Evolutionary conservation across 495 filamentous ascomycete genomes (phyloP), one percentile per base, ranked within the genome.

Genomic region (Viridothelium virens): DNA sequence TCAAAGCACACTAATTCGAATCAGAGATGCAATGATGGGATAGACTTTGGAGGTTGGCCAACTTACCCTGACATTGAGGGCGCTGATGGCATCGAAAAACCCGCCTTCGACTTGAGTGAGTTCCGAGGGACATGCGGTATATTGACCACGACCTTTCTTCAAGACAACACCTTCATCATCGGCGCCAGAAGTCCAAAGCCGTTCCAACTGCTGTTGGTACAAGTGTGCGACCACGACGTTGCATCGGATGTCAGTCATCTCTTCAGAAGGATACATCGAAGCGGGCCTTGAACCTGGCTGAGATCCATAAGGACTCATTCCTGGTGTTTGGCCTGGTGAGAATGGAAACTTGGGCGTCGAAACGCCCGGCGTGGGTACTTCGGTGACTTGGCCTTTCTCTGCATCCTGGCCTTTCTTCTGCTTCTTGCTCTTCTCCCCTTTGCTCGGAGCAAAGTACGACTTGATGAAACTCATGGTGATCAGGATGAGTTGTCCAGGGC

Each of bases 151-250:
- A 3, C 75, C 69, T 67, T 83, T 85, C 75, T 86, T 87, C 64
- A 89, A 69, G 25, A 87, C 78, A 9, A 84, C 83, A 31, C 86
- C 86, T 71, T 89, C 84, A 7, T 80, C 84, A 10, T 79, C 77
- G 25, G 78, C 73, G 18, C 81, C 81, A n/a, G 77, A 77, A 0
- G 80, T 79, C 81, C 86, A 88, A 66, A 85, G 76, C 63, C 76
- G 79, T 69, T 85, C 82, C 65, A 81, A 70, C 67, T 86, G 86
- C 68, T 84, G 80, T 65, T 85, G 80, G 68, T 84, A 80, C n/a
- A 88, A 74, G 78, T 81, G 86, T 64, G 82, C 83, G 68, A 84
- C 82, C 78, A 85, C 83, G 64, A 88, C 80, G 70, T 85, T 82
- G 65, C 70, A 74, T 71, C 84, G 83, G 68, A 87, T 81, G 61